Conservation (phyloP, 345 rosid species). For the Garcia nutans region DNA sequence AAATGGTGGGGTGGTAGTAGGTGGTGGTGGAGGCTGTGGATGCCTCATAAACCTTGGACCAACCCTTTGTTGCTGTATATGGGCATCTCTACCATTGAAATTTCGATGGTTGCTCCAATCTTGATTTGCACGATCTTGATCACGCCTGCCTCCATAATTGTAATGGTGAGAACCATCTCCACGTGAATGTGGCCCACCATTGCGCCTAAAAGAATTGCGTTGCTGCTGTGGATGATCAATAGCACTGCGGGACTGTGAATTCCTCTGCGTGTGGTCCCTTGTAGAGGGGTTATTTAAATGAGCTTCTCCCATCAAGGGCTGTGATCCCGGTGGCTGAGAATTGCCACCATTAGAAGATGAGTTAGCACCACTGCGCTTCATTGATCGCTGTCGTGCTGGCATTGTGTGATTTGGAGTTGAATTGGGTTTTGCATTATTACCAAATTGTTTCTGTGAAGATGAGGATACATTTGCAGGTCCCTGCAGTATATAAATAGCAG, state of each 20-base stretch:
- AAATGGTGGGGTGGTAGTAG: conserved; percentile 41
- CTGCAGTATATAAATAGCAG: conserved; percentile 26
- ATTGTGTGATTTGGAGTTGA: conserved; percentile 36
- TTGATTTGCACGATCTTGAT: conserved; percentile 52
- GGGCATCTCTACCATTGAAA: conserved; percentile 65
- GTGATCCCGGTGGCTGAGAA: conserved; percentile 43
- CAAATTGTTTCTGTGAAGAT: conserved; percentile 39
- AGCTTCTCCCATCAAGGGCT: conserved; percentile 33
- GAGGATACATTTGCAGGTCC: conserved; percentile 31
- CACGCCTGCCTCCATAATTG: conserved; percentile 69
- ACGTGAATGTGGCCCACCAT: conserved; percentile 46
- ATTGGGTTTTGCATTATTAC: conserved; percentile 31
- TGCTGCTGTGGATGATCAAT: conserved; percentile 53
- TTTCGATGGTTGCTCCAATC: conserved; percentile 51
- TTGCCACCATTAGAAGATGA: conserved; percentile 39
- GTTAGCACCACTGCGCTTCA: conserved; percentile 36
- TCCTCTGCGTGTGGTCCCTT: conserved; percentile 54
- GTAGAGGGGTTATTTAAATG: conserved; percentile 45
- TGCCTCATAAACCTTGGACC: conserved; percentile 56
- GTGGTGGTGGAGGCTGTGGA: conserved; percentile 55
- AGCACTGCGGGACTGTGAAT: conserved; percentile 50
- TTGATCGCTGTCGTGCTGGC: conserved; percentile 39
- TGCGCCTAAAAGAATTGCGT: conserved; percentile 66
- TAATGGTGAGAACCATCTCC: conserved; percentile 69
- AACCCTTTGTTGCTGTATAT: conserved; percentile 58